A percentile compares a stretch with the other conserved stretches of the same genome.
Evolutionary conservation across 176 grass and related monocot genomes (phyloP).

Genomic region (Eleusine indica): DNA sequence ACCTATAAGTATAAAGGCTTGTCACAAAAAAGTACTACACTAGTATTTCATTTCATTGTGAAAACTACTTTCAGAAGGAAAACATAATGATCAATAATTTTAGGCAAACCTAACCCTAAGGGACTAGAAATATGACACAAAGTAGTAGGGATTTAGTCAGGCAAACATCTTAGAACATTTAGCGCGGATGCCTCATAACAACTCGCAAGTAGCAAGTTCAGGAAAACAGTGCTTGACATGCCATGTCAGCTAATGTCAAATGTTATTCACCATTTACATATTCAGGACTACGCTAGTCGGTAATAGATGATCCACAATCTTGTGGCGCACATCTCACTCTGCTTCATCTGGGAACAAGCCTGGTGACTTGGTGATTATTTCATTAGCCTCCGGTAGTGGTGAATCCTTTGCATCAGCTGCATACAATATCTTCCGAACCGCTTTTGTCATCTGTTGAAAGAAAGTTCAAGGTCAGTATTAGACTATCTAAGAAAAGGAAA

Average conservation of each 20-base stretch:
- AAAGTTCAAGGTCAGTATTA: not conserved
- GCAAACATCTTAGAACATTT: not conserved
- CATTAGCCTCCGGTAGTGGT: constrained; percentile 65
- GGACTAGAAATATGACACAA: not conserved
- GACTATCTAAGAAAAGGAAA: not conserved
- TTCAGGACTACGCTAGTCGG: not conserved
- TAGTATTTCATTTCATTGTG: no score
- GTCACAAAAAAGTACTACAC: no score
- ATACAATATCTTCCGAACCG: constrained; percentile 77
- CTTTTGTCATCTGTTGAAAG: constrained; percentile 74
- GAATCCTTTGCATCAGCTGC: constrained; percentile 67
- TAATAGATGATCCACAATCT: not conserved
- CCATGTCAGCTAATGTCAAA: not conserved
- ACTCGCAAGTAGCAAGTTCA: constrained; percentile 30
- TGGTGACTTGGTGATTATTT: constrained; percentile 71
- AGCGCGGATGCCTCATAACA: constrained; percentile 11
- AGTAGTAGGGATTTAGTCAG: not conserved
- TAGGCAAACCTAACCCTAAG: not conserved
- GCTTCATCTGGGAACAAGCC: constrained; percentile 45
- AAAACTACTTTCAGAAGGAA: no score
- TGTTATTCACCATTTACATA: constrained; percentile 44
- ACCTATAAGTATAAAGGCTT: no score
- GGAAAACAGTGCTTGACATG: constrained; percentile 1
- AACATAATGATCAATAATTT: no score
- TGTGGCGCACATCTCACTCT: constrained; percentile 23